A percentile compares a stretch with the other conserved stretches of the same genome.
Evolutionary conservation across 441 rosid genomes (phyloP).

Genomic region (Rhodomyrtus psidioides): DNA sequence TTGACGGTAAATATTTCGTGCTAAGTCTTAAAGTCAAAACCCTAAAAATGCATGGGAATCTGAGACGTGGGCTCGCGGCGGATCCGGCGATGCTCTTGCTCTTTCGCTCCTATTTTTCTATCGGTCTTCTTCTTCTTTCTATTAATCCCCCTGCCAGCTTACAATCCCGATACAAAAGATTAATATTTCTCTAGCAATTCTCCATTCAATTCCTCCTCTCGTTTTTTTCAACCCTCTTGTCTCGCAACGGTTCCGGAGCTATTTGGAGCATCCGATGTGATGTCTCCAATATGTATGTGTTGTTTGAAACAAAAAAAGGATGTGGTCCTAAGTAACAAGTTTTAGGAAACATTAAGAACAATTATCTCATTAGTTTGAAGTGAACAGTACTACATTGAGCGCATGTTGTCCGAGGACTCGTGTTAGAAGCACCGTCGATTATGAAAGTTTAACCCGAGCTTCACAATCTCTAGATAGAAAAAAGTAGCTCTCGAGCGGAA

Average conservation of each 20-base stretch:
- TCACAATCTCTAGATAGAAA: background rate
- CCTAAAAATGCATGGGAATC: constrained; percentile 13
- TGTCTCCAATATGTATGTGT: background rate
- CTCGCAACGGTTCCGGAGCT: background rate
- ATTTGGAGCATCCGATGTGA: background rate
- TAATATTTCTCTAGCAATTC: background rate
- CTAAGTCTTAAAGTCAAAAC: background rate
- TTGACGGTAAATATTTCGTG: background rate
- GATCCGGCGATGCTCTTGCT: constrained; percentile 38
- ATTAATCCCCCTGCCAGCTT: constrained; percentile 31
- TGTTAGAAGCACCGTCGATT: no score
- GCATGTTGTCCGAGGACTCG: no score
- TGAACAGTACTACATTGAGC: background rate
- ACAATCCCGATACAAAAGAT: constrained; percentile 26
- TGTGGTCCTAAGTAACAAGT: background rate
- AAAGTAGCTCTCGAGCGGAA: background rate
- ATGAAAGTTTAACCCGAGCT: background rate
- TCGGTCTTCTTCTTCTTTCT: background rate
- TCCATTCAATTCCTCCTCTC: background rate
- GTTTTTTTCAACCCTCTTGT: background rate
- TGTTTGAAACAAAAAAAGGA: background rate
- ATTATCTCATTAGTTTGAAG: background rate
- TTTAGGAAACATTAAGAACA: background rate
- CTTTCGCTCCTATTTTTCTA: constrained; percentile 3
- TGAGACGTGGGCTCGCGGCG: constrained; percentile 40